Conservation (phyloP, 2,329 filamentous ascomycete species). For the Ascochyta clinopodiicola region DNA sequence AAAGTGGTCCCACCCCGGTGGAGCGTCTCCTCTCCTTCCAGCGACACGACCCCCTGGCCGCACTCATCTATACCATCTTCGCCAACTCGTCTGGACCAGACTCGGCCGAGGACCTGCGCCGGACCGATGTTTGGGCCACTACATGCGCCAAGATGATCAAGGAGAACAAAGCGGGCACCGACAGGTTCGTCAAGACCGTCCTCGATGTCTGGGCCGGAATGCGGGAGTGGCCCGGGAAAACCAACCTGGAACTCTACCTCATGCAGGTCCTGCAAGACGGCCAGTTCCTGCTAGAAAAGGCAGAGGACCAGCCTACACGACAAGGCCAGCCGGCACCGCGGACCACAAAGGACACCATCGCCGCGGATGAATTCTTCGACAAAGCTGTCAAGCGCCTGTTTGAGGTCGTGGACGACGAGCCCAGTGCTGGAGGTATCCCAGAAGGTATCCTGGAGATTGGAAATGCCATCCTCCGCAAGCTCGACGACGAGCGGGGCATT, state of each 20-base stretch:
- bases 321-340: slow-evolving; percentile 75
- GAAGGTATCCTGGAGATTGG: slow-evolving; percentile 84
- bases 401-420: slow-evolving; percentile 80
- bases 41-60: slow-evolving; percentile 83
- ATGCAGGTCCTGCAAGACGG: slow-evolving; percentile 95
- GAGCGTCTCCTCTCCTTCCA: slow-evolving; percentile 89
- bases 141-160: slow-evolving; percentile 83
- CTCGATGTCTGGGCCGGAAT: slow-evolving; percentile 87
- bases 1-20: slow-evolving; percentile 68
- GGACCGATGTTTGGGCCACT: slow-evolving; percentile 87
- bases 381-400: slow-evolving; percentile 82
- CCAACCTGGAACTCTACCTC: slow-evolving; percentile 90
- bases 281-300: slow-evolving; percentile 85
- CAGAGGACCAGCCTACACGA: slow-evolving; percentile 74
- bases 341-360: slow-evolving; percentile 79
- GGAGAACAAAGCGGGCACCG: slow-evolving; percentile 75
- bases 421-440: slow-evolving; percentile 81
- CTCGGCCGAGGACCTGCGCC: slow-evolving; percentile 78
- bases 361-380: slow-evolving; percentile 87
- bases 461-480: slow-evolving; percentile 79
- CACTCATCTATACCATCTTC: slow-evolving; percentile 87
- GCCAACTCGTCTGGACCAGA: slow-evolving; percentile 83
- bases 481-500: slow-evolving; percentile 72
- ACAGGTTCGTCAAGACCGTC: slow-evolving; percentile 81
- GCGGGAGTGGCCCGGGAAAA: slow-evolving; percentile 87